These are phyloP conservation scores for Cyanidium caldarium DNA, from an alignment of 23 red algal species.

Conservation along the genomic window DNA sequence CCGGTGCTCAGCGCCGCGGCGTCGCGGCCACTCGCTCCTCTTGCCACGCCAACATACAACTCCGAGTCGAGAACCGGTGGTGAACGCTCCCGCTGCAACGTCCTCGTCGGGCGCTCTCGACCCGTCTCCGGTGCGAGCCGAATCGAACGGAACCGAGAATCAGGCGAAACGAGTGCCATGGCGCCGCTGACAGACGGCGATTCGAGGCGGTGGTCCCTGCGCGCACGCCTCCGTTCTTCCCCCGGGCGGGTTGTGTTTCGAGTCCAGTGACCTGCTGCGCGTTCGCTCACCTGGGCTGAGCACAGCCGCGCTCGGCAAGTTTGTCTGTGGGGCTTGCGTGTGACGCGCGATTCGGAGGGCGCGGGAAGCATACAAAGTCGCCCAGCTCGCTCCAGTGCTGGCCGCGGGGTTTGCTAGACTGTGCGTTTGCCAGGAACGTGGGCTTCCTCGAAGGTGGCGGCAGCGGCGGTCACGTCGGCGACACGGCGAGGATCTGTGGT, in stretches of 20 bases:
- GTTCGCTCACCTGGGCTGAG: neutral
- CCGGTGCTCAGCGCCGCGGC: neutral
- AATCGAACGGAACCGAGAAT: neutral
- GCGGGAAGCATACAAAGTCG: neutral
- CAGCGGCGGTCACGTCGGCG: neutral
- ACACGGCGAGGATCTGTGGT: neutral
- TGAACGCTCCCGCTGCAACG: neutral
- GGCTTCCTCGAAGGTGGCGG: neutral
- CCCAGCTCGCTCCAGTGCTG: neutral
- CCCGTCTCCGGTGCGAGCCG: neutral
- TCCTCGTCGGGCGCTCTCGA: neutral
- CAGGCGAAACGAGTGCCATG: neutral
- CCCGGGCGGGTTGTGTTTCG: neutral
- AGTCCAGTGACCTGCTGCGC: neutral
- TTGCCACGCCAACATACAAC: neutral
- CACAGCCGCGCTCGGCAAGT: neutral
- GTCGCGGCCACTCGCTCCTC: neutral
- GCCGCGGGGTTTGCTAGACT: neutral
- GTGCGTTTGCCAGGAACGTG: neutral
- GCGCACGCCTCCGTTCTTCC: neutral
- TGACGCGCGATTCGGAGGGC: too few species aligned
- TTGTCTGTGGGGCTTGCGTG: neutral
- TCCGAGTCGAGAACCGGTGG: neutral
- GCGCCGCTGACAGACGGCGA: neutral
- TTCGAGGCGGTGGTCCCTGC: neutral